Evolutionary conservation across 371 early-diverging fungal genomes (phyloP), one percentile per base, ranked within the genome.

Genomic region (Mucor circinelloides): DNA sequence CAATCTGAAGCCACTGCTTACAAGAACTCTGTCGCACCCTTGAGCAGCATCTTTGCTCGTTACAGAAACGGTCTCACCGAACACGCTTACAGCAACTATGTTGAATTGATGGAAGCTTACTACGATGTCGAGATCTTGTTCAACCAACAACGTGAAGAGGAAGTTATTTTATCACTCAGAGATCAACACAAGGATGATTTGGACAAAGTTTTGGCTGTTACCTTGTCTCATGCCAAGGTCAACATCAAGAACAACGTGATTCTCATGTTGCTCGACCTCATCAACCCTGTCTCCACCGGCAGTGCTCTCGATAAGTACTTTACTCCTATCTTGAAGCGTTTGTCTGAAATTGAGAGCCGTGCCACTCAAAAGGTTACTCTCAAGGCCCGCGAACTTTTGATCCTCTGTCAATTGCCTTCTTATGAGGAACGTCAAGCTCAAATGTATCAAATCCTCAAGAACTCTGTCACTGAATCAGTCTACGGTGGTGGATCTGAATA

Each of bases 321-420:
- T 81, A 85, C 87, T 60, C 90, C 93, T 21, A 84, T 93, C 15
- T 83, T 97, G 65, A 93, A 94, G 81, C 85, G 85, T 61, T 75
- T 97, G 63, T 93, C 99, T 28, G 90, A 88, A 63, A 85, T 98
- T 54, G 85, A 87, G 25, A 89, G 93, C 63, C 87, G 91, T 44
- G 77, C 84, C 12, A 90, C 95, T 7, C 85, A 93, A 77, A 94
- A 94, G 86, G 95, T 96, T 25, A 90, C 97, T 21, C 83, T 97
- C 40, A 92, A 93, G 80, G 97, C 97, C 6, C 92, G 97, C 70
- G 98, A 97, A 76, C 77, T 96, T 50, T 81, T 97, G 63, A 95
- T 98, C 66, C 92, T 93, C 67, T 91, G 91, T 83, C 97, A 97
- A 78, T 76, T 97, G 64, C 98, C 98, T 30, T 94, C 94, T 38